Conservation (phyloP, 371 early-diverging fungal genomes). For the Saksenaea oblongispora region DNA sequence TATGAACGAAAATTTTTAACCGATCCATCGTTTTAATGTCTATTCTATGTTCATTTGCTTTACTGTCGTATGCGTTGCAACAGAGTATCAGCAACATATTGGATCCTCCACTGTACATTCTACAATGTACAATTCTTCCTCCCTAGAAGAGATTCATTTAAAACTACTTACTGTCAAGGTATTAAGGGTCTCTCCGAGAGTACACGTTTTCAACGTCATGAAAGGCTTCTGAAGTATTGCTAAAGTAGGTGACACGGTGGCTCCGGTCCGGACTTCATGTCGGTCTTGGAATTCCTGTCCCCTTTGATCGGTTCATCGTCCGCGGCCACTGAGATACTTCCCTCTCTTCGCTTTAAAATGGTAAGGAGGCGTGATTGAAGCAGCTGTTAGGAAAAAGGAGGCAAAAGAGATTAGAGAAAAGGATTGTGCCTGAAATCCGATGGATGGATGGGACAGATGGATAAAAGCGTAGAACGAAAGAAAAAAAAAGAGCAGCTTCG, state of each 20-base stretch:
- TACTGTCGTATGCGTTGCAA: too few relatives aligned
- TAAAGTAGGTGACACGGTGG: not conserved
- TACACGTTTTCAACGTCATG: too few relatives aligned
- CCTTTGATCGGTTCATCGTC: not conserved
- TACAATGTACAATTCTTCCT: too few relatives aligned
- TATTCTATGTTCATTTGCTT: too few relatives aligned
- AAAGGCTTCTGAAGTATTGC: too few relatives aligned
- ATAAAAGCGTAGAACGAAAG: not conserved
- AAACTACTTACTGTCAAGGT: too few relatives aligned
- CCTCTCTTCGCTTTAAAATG: slow-evolving; percentile 6
- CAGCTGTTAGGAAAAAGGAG: not conserved
- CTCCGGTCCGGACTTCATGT: not conserved
- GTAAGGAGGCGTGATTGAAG: not conserved
- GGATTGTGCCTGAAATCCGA: not conserved
- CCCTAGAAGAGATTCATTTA: too few relatives aligned
- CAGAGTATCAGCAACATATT: too few relatives aligned
- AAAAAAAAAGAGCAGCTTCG: not conserved
- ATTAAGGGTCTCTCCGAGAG: too few relatives aligned
- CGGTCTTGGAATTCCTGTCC: not conserved
- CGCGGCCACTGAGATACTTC: not conserved
- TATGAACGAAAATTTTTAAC: too few relatives aligned
- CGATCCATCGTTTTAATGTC: too few relatives aligned
- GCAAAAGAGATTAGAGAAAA: not conserved
- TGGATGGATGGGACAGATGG: slow-evolving; percentile 5
- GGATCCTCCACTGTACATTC: too few relatives aligned